These are phyloP conservation scores for Aquilaria agallochum DNA, from an alignment of 441 rosid species.

Conservation along the genomic window DNA sequence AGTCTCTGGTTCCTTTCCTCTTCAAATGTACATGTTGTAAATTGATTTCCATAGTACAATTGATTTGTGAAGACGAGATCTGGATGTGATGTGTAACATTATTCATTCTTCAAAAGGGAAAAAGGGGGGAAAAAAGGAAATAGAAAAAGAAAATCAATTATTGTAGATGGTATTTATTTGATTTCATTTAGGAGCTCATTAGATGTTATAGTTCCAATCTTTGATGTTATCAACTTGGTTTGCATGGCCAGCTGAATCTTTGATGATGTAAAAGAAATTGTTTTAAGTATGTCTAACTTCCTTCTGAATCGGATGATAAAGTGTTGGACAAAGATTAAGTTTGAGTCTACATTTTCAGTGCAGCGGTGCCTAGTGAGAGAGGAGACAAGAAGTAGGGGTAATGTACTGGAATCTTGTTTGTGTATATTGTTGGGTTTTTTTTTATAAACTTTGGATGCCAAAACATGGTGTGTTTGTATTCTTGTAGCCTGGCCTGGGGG, in stretches of 20 bases:
- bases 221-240: too few species aligned
- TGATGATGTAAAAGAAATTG: too few species aligned
- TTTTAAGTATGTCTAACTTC: too few species aligned
- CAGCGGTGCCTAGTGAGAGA: too few species aligned
- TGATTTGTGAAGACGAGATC: slow-evolving; percentile 50
- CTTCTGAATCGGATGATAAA: too few species aligned
- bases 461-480: slow-evolving; percentile 28
- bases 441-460: slow-evolving; percentile 31
- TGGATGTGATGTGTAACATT: slow-evolving; percentile 39
- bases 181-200: too few species aligned
- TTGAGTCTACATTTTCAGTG: too few species aligned
- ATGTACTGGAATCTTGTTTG: too few species aligned
- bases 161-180: slow-evolving; percentile 1
- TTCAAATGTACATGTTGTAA: slow-evolving; percentile 73
- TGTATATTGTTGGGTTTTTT: background rate
- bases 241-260: too few species aligned
- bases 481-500: slow-evolving; percentile 3
- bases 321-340: too few species aligned
- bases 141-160: slow-evolving; percentile 1
- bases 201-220: too few species aligned
- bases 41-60: slow-evolving; percentile 43
- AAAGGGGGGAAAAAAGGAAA: slow-evolving; percentile 9
- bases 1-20: slow-evolving; percentile 23
- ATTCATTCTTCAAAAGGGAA: slow-evolving; percentile 31
- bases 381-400: too few species aligned